Evolutionary conservation across 768 basidiomycete species (phyloP), one percentile per base, ranked within the genome.

Genomic region (Pleurotus eryngii): DNA sequence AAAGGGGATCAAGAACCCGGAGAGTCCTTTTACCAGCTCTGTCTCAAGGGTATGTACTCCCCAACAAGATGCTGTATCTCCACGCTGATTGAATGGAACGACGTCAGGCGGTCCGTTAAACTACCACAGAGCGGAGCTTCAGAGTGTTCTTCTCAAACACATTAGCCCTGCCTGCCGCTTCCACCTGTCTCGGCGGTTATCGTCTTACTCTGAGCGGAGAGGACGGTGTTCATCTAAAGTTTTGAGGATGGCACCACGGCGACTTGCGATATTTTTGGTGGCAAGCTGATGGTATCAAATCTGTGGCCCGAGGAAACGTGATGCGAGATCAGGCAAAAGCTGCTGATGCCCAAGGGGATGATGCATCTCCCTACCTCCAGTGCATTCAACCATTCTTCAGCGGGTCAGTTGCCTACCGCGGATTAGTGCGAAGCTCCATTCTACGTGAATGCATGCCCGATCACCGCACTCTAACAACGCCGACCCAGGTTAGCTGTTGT

Each of bases 101-200:
- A 35, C 30, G 30, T 46, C 20, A 73, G 72, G 62, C 7, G 71
- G 70, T 8, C 40, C 57, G 1, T 51, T 71, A 27, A 45, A 46
- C 5, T 68, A 63, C 53, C 81, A 81, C 59, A 74, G 81, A 30
- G 72, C 75, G 4, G 78, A 81, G 54, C 72, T 82, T 46, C 78
- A 81, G 40, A 55, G 65, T 7, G 67, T 73, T 8, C 65, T 83
- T 18, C 66, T 81, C 30, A 65, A 69, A 8, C 64, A 72, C 57
- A 58, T 81, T 42, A 62, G 70, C 2, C 47, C 70, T 2, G 63
- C 63, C 5, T 71, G 65, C 57, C 67, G 61, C 20, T 66, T 71
- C 3, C 66, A 75, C 54, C 70, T 75, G 3, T 64, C 67, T 14
- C 80, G 78, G 57, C 76, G 74, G n/a, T 68, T 82, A 1, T 60